Conservation (phyloP, 495 filamentous ascomycete genomes). For the Neurospora tetraspora region DNA sequence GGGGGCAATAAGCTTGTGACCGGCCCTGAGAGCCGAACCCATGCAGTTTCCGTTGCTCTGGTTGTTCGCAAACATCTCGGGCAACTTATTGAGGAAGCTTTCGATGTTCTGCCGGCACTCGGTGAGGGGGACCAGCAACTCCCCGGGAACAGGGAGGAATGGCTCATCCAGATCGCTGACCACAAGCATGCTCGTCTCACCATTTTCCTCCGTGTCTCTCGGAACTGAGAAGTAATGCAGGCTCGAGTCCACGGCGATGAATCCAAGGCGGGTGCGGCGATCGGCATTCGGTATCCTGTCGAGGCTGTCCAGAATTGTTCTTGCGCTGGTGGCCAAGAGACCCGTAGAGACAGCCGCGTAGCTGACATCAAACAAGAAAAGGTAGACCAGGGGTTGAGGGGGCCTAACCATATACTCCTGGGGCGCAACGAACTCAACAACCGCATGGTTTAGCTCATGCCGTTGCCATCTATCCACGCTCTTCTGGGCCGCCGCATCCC, state of each 20-base stretch:
- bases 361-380: constrained; percentile 96
- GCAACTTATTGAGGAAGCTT: constrained; percentile 79
- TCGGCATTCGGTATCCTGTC: constrained; percentile 97
- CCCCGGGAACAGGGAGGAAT: constrained; percentile 86
- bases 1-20: constrained; percentile 87
- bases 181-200: constrained; percentile 82
- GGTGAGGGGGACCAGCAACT: constrained; percentile 82
- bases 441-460: constrained; percentile 83
- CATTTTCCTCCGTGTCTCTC: constrained; percentile 71
- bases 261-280: constrained; percentile 80
- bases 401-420: constrained; percentile 99
- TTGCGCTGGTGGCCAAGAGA: constrained; percentile 86
- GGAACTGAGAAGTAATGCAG: constrained; percentile 94
- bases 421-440: constrained; percentile 93
- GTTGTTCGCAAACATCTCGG: constrained; percentile 93
- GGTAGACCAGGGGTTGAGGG: constrained; percentile 93
- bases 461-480: constrained; percentile 81
- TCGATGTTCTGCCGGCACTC: constrained; percentile 89
- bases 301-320: constrained; percentile 89
- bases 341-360: constrained; percentile 84
- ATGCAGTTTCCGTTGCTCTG: constrained; percentile 79
- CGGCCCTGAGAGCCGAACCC: constrained; percentile 84
- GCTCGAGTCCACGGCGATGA: constrained; percentile 91
- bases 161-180: constrained; percentile 95
- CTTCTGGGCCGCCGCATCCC: constrained; percentile 87